Evolutionary conservation across 23 red algal genomes (phyloP).

Genomic region (Pyropia haitanensis): DNA sequence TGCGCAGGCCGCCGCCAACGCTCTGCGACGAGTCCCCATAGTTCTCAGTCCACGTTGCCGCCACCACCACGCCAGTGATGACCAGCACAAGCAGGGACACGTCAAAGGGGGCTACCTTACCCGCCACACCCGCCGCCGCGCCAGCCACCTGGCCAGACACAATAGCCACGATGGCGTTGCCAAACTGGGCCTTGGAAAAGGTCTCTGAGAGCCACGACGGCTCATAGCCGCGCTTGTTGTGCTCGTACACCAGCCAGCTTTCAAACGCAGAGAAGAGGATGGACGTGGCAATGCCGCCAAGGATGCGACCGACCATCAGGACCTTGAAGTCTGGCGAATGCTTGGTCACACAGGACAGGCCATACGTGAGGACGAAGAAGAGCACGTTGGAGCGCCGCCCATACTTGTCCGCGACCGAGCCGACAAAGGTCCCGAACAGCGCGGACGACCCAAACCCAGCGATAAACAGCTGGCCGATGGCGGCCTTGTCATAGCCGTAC

Average conservation of each 20-base stretch:
- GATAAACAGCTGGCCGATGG: constrained; percentile 91
- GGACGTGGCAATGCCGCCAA: constrained; percentile 80
- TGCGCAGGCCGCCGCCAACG: constrained; percentile 31
- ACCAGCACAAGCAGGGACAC: constrained; percentile 47
- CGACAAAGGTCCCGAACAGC: constrained; percentile 86
- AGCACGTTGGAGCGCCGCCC: constrained; percentile 65
- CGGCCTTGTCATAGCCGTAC: constrained; percentile 83
- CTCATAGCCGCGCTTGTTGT: constrained; percentile 50
- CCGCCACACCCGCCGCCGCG: constrained; percentile 38
- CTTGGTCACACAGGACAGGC: constrained; percentile 88
- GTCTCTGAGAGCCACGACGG: constrained; percentile 50
- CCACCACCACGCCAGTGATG: constrained; percentile 39
- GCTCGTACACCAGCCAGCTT: constrained; percentile 89
- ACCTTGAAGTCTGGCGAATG: constrained; percentile 70
- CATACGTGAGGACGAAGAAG: constrained; percentile 55
- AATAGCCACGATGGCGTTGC: constrained; percentile 87
- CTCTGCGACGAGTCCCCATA: constrained; percentile 43
- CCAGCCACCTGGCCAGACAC: constrained; percentile 79
- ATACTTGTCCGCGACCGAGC: constrained; percentile 81
- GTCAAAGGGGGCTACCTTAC: constrained; percentile 96
- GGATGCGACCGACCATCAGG: constrained; percentile 70
- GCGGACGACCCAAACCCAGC: constrained; percentile 85
- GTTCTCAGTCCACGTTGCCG: constrained; percentile 68
- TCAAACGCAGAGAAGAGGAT: constrained; percentile 96
- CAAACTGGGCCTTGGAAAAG: constrained; percentile 88